These are phyloP conservation scores for Rasamsonia emersonii DNA, from an alignment of 2,329 filamentous ascomycete species.

Conservation along the genomic window DNA sequence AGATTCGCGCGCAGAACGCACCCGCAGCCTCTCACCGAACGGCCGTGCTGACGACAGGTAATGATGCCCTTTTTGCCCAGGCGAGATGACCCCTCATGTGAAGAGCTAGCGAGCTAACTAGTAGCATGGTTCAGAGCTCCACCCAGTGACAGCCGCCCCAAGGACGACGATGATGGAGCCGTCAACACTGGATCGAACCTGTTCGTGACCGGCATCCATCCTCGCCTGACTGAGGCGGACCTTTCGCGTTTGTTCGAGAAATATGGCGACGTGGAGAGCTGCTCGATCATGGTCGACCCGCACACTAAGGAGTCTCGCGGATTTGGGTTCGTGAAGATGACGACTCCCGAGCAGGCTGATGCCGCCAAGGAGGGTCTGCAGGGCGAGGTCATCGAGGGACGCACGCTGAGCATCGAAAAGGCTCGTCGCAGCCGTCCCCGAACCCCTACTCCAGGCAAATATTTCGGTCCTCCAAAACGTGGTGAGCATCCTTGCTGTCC, in stretches of 20 bases:
- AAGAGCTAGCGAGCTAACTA: conserved; percentile 5
- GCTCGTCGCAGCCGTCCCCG: conserved; percentile 89
- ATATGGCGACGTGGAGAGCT: conserved; percentile 97
- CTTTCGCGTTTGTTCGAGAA: conserved; percentile 96
- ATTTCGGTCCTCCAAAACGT: conserved; percentile 97
- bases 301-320: conserved; percentile 98
- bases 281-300: conserved; percentile 98
- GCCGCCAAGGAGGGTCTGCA: conserved; percentile 94
- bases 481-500: conserved; percentile 49
- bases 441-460: conserved; percentile 95
- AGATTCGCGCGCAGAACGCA: conserved; percentile 45
- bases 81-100: not conserved
- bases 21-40: conserved; percentile 57
- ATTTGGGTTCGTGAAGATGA: conserved; percentile 99
- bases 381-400: conserved; percentile 88
- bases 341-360: conserved; percentile 87
- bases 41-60: conserved; percentile 48
- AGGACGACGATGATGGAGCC: conserved; percentile 62
- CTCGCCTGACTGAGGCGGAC: conserved; percentile 78
- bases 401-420: conserved; percentile 97
- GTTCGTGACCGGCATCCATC: conserved; percentile 97
- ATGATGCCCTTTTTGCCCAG: conserved; percentile 13
- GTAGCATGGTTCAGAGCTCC: conserved; percentile 33
- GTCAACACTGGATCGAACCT: conserved; percentile 94
- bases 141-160: conserved; percentile 39